Conservation (phyloP, 306 rosid genomes). For the Sophora flavescens region DNA sequence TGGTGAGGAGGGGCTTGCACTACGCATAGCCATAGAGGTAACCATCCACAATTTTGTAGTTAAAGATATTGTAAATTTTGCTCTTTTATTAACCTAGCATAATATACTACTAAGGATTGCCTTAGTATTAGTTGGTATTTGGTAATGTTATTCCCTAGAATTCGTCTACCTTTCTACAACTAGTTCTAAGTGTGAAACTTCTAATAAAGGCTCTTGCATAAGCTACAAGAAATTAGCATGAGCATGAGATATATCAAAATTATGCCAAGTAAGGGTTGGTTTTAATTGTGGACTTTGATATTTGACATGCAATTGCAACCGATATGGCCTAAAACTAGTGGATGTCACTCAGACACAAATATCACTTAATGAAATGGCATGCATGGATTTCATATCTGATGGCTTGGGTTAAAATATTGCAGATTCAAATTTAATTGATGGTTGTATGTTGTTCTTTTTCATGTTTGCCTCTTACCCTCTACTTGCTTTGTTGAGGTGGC, state of each 20-base stretch:
- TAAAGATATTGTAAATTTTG: conserved; percentile 25
- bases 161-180: conserved; percentile 1
- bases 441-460: not conserved
- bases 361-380: not conserved
- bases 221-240: conserved; percentile 30
- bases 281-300: conserved; percentile 24
- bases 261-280: conserved; percentile 3
- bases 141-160: not conserved
- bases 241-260: not conserved
- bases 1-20: conserved; percentile 89
- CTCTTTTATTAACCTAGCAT: conserved; percentile 20
- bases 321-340: not conserved
- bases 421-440: conserved; percentile 33
- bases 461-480: conserved; percentile 32
- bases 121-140: conserved; percentile 4
- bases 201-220: not conserved
- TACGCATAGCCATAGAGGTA: conserved; percentile 90
- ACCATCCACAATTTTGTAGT: conserved; percentile 31
- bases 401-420: conserved; percentile 22
- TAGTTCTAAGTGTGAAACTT: conserved; percentile 15
- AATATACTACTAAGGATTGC: not conserved
- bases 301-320: conserved; percentile 22
- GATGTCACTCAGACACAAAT: conserved; percentile 25
- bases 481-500: conserved; percentile 63
- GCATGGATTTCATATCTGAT: conserved; percentile 26